phyloP scores from a whole-genome alignment of 2,329 filamentous ascomycete species.

The Sporothrix variecibatus region DNA sequence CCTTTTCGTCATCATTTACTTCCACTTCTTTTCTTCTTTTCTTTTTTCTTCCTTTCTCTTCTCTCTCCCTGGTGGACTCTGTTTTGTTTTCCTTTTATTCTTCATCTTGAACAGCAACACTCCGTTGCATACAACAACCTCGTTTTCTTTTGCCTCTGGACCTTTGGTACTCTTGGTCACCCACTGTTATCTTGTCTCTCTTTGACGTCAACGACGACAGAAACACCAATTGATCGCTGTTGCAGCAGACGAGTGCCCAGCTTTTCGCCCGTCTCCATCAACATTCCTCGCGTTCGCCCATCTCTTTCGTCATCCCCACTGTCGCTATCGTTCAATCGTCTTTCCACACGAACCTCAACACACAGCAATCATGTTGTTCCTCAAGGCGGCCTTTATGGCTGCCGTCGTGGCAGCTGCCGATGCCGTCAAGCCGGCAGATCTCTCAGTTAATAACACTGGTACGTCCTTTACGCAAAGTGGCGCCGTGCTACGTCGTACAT shows the following conservation, averaged over 20 bases:
- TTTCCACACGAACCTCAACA: neutral
- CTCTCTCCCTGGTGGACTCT: neutral
- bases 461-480: neutral
- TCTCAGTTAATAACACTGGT: slow-evolving; percentile 21
- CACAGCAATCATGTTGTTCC: neutral
- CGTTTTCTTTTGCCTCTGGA: neutral
- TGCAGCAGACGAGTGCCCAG: neutral
- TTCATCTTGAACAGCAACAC: slow-evolving; percentile 12
- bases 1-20: neutral
- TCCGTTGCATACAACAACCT: neutral
- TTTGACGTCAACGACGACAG: neutral
- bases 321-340: neutral
- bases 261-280: neutral
- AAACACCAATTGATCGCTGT: neutral
- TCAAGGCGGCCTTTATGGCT: slow-evolving; percentile 19
- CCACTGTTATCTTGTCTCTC: neutral
- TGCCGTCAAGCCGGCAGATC: slow-evolving; percentile 22
- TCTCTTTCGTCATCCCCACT: neutral
- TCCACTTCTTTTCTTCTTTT: slow-evolving; percentile 2
- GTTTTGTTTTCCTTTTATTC: neutral
- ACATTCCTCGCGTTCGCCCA: neutral
- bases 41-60: neutral
- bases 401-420: slow-evolving; percentile 13
- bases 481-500: neutral
- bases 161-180: neutral